Percentiles rank a stretch among this genome's conserved stretches.
phyloP scores from a whole-genome alignment of 495 filamentous ascomycete genomes.

The Tuber aestivum region DNA sequence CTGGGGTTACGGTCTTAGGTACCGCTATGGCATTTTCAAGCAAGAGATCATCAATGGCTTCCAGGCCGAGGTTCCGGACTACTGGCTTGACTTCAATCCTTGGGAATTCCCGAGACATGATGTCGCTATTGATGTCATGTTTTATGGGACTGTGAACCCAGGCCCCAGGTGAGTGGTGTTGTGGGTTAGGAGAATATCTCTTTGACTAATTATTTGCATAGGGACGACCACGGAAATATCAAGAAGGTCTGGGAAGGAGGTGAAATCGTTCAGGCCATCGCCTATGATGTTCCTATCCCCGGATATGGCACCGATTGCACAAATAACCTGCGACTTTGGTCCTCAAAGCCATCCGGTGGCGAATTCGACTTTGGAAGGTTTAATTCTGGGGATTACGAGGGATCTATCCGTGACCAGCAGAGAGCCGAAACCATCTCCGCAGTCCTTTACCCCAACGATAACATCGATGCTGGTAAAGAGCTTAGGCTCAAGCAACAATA shows the following conservation, averaged over 20 bases:
- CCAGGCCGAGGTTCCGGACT: conserved; percentile 95
- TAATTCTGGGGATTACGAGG: conserved; percentile 97
- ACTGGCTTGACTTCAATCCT: conserved; percentile 98
- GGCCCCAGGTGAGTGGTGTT: conserved; percentile 46
- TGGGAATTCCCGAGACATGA: conserved; percentile 98
- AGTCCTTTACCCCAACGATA: conserved; percentile 96
- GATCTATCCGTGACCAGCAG: conserved; percentile 92
- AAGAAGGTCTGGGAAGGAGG: conserved; percentile 77
- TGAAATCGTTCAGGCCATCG: conserved; percentile 85
- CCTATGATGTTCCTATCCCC: conserved; percentile 92
- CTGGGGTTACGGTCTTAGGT: conserved; percentile 93
- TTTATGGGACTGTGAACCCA: conserved; percentile 78
- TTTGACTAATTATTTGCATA: conserved; percentile 23
- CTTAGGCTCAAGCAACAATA: conserved; percentile 98
- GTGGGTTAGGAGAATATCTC: not conserved
- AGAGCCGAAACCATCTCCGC: conserved; percentile 95
- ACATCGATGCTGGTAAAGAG: conserved; percentile 92
- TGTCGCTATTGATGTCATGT: conserved; percentile 90
- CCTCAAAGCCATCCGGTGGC: conserved; percentile 89
- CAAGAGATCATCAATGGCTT: conserved; percentile 97
- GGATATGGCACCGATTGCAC: conserved; percentile 84
- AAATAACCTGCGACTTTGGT: conserved; percentile 95
- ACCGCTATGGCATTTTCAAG: conserved; percentile 98
- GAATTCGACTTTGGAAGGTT: conserved; percentile 99
- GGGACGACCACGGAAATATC: conserved; percentile 69